Conservation (phyloP, 169 alveolate species). For the Plasmodium gonderi region DNA sequence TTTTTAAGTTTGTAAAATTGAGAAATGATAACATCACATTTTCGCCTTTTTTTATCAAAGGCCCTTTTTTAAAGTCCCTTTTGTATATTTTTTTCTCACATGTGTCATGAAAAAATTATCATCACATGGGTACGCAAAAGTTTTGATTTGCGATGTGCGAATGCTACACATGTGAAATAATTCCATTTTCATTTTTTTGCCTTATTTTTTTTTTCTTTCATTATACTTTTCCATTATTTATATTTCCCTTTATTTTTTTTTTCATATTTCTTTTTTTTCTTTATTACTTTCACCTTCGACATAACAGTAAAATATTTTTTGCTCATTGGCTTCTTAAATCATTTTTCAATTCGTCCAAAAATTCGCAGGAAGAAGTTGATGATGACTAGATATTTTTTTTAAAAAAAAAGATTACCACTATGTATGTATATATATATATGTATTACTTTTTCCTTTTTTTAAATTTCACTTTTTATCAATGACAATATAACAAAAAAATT, state of each 20-base stretch:
- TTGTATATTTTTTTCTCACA: neutral
- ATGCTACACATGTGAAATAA: neutral
- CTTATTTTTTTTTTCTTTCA: neutral
- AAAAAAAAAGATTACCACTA: neutral
- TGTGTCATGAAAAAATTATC: neutral
- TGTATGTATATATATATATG: too few relatives aligned
- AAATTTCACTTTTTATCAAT: neutral
- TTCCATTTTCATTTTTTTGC: neutral
- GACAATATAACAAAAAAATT: neutral
- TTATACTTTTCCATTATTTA: neutral
- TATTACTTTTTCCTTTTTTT: neutral
- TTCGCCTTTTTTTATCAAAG: neutral
- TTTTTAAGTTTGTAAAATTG: neutral
- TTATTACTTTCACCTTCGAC: neutral
- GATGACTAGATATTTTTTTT: neutral
- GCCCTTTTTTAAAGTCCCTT: neutral
- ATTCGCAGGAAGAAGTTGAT: neutral
- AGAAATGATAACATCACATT: neutral
- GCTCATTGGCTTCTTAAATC: neutral
- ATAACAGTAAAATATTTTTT: neutral
- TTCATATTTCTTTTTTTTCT: neutral
- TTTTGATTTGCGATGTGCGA: slow-evolving; percentile 5
- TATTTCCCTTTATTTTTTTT: neutral
- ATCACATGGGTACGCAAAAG: neutral
- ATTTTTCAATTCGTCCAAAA: neutral